Base-by-base conservation (phyloP, 2,329 filamentous ascomycete genomes). In the Penicillium concentricum region DNA sequence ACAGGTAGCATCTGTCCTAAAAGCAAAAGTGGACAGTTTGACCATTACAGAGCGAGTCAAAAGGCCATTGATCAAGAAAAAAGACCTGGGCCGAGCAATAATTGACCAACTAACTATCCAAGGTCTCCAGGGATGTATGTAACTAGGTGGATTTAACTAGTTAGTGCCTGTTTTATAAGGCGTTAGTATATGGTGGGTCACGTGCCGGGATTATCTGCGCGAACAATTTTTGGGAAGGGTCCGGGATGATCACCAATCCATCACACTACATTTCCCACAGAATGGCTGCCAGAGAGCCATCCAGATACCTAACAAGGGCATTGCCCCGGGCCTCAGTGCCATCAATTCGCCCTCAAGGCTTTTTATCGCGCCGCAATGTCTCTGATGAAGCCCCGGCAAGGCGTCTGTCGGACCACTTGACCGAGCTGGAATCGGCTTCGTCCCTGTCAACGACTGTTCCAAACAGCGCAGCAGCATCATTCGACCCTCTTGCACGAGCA, bases 401-500 rank as follows among this genome's bases (percentile, higher is more conserved):
- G 56, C 60, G 68, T 54, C 57, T 73, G 28, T 63, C 69, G 26
- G 65, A 72, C 58, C 64, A 72, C 48, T 47, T 73, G 39, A 62
- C 70, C 9, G 79, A 82, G 8, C 71, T 84, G 39, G 81, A 84
- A 63, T 66, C 75, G 18, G 70, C 72, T 15, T 79, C 78, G 51
- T 82, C 81, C 41, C 70, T 82, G 50, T 69, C 72, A 24, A 64
- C 69, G 30, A 63, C 74, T 54, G 70, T 74, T 22, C 55, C 75
- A 30, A 72, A 74, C 46, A 72, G 76, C n/a, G 63, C 74, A 10
- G 70, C 77, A 48, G 75, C 81, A 63, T 69, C 71, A 56, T 86
- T 79, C 58, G 77, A 85, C 60, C 82, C 82, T 1, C 62, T 81
- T 56, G 76, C 72, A 42, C 75, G 74, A 55, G 78, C 80, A 44